These are phyloP conservation scores for Vaucheria bursata DNA, from an alignment of 352 stramenopile genomes.

Conservation along the genomic window DNA sequence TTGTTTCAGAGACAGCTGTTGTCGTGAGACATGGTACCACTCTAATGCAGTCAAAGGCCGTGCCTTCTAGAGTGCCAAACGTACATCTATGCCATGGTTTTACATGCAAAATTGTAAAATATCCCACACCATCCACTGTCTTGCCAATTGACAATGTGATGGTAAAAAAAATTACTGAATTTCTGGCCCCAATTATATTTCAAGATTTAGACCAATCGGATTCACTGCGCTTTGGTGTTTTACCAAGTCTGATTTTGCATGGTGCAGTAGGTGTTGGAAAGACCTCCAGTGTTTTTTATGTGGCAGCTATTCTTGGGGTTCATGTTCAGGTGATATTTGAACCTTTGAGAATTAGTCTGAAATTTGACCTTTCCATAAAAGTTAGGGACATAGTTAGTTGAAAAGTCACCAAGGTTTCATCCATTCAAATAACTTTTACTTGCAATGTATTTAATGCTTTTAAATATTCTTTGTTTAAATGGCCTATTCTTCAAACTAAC, in stretches of 20 bases:
- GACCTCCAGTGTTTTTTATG: no score
- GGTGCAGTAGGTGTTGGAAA: background rate
- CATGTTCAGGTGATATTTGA: no score
- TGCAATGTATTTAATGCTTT: no score
- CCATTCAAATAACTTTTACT: no score
- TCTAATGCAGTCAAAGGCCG: conserved; percentile 18
- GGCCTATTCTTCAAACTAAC: no score
- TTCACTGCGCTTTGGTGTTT: background rate
- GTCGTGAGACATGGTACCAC: conserved; percentile 19
- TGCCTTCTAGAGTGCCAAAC: conserved; percentile 21
- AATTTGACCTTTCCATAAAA: no score
- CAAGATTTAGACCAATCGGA: conserved; percentile 10
- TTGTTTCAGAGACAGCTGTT: conserved; percentile 16
- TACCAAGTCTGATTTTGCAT: conserved; percentile 31
- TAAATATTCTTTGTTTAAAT: no score
- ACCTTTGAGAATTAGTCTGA: no score
- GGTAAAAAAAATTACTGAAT: conserved; percentile 7
- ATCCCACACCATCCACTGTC: background rate
- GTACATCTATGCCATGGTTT: conserved; percentile 14
- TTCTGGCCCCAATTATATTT: conserved; percentile 16
- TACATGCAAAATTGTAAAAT: conserved; percentile 11
- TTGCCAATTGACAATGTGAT: conserved; percentile 17
- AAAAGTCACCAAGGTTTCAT: no score
- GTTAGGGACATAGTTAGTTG: no score
- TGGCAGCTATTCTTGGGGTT: no score